Conservation (phyloP, 2,329 filamentous ascomycete genomes). For the Cercospora sesami region DNA sequence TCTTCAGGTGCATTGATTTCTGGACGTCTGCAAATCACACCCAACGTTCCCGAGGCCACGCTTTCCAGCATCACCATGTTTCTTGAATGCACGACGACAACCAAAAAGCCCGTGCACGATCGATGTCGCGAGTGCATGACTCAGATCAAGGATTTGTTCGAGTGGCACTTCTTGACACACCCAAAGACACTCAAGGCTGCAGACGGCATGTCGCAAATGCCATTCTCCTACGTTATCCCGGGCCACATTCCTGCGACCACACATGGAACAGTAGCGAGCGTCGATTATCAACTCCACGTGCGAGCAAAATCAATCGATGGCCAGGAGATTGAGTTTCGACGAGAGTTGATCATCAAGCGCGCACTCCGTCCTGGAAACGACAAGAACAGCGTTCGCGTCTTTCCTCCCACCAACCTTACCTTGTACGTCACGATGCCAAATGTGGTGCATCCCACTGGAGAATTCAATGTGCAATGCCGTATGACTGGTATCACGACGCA, state of each 20-base stretch:
- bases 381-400: conserved; percentile 88
- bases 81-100: conserved; percentile 68
- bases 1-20: conserved; percentile 85
- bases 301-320: conserved; percentile 62
- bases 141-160: conserved; percentile 71
- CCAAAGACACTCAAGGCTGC: conserved; percentile 44
- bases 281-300: conserved; percentile 77
- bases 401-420: conserved; percentile 92
- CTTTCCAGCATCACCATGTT: conserved; percentile 72
- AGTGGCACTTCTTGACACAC: conserved; percentile 72
- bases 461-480: conserved; percentile 74
- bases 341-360: conserved; percentile 72
- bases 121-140: conserved; percentile 77
- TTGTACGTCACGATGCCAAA: conserved; percentile 78
- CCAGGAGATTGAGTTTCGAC: conserved; percentile 64
- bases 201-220: conserved; percentile 71
- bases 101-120: conserved; percentile 77
- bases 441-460: conserved; percentile 81
- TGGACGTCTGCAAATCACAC: conserved; percentile 72
- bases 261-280: conserved; percentile 68
- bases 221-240: conserved; percentile 82
- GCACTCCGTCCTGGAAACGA: conserved; percentile 76
- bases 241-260: conserved; percentile 84
- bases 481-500: conserved; percentile 80
- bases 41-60: conserved; percentile 64